Base-by-base conservation (phyloP, 148 eudicot genomes). In the Rhododendron henanense region DNA sequence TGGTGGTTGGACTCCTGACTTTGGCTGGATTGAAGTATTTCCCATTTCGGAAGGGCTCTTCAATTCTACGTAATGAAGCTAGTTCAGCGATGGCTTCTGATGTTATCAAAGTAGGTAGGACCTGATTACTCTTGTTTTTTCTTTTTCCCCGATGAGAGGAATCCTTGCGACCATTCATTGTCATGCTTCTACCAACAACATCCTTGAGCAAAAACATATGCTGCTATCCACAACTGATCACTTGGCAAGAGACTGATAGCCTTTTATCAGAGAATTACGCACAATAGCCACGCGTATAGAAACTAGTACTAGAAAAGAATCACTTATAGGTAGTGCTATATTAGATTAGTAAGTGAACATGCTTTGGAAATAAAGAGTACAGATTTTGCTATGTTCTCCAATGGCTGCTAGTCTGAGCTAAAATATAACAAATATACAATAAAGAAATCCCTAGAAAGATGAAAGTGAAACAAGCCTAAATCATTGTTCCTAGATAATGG, bases 81-180 rank as follows among this genome's bases (percentile, higher is more conserved):
- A 93, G 92, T 84, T 88, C 95, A 25, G 94, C 94, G 16, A 77
- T 90, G 90, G 93, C 95, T 90, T 93, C 98, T 84, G 98, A 92
- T 93, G 93, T 90, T 86, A 89, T 85, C 87, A 88, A 91, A 90
- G 91, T 90, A 89, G 99, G 99, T 97, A 95, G 85, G 98, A 81
- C 80, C 76, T 81, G 59, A 33, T 82, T 28, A 71, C 74, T 6
- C 25, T 6, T 21, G 21, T 39, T 53, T 83, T 84, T 13, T 6
- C 28, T 23, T 81, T 67, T 67, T 67, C 16, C 33, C n/a, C 0
- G 3, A 37, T 4, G 25, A 48, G 63, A 74, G 75, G 21, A 50
- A 51, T 31, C 63, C 18, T 31, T 28, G 50, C 7, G 37, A 50
- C 19, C 63, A 51, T 51, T 18, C 23, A 11, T 21, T 84, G 18